A percentile compares a stretch with the other conserved stretches of the same genome.
phyloP scores from a whole-genome alignment of 78 protist genomes.

The Speleostelium caveatum region DNA sequence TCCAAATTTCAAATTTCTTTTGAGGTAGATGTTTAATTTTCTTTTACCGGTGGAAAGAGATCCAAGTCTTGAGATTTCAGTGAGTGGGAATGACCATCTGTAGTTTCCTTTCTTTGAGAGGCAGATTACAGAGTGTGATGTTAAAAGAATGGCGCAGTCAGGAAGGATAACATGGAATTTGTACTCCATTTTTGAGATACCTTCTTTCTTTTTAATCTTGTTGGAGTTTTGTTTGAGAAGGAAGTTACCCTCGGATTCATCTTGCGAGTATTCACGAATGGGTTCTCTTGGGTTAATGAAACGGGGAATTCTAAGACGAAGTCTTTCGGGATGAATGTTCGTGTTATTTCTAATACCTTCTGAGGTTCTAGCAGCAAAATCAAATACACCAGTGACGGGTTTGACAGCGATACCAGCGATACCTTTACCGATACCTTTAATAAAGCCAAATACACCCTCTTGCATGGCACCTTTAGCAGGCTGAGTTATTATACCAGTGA shows the following conservation, averaged over 20 bases:
- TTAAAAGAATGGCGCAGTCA: constrained; percentile 42
- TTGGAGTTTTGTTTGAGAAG: constrained; percentile 9
- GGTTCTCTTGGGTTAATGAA: constrained; percentile 73
- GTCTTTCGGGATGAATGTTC: constrained; percentile 63
- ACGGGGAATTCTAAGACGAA: constrained; percentile 37
- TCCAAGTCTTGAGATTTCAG: constrained; percentile 51
- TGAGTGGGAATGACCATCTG: constrained; percentile 73
- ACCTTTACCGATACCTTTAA: constrained; percentile 89
- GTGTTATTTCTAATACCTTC: constrained; percentile 87
- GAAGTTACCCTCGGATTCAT: constrained; percentile 69
- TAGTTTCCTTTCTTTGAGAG: constrained; percentile 49
- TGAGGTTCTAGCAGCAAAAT: constrained; percentile 76
- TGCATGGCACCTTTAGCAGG: constrained; percentile 84
- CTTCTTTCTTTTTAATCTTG: constrained; percentile 16
- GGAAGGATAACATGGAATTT: constrained; percentile 58
- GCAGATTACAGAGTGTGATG: constrained; percentile 45
- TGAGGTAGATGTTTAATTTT: constrained; percentile 44
- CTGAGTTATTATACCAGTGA: constrained; percentile 75
- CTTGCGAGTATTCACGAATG: constrained; percentile 35
- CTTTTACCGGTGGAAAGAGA: not conserved
- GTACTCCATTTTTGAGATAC: constrained; percentile 23
- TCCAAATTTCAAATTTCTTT: constrained; percentile 36
- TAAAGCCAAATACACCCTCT: constrained; percentile 80
- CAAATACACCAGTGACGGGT: constrained; percentile 88
- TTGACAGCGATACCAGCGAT: constrained; percentile 83